Evolutionary conservation across 1,284 basidiomycete species (phyloP).

Genomic region (Mycena sp.): DNA sequence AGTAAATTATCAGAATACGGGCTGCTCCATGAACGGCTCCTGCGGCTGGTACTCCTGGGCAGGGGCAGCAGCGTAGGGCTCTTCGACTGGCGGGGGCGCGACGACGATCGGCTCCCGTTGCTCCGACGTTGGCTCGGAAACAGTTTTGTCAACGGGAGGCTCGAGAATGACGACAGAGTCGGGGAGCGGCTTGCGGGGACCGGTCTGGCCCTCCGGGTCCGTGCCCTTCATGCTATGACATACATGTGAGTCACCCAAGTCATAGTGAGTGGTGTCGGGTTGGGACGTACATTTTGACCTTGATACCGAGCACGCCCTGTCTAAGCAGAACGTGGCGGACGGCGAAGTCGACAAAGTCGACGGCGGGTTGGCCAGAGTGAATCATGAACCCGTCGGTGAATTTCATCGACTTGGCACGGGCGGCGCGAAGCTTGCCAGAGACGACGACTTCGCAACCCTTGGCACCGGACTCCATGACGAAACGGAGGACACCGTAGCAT

Average conservation of each 20-base stretch:
- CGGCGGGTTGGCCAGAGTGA: slow-evolving; percentile 98
- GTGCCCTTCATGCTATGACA: slow-evolving; percentile 90
- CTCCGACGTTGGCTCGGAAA: slow-evolving; percentile 83
- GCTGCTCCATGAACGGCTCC: slow-evolving; percentile 50
- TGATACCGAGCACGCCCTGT: slow-evolving; percentile 99
- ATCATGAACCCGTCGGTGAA: slow-evolving; percentile 99
- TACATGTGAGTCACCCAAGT: slow-evolving; percentile 20
- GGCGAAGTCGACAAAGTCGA: slow-evolving; percentile 98
- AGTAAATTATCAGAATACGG: slow-evolving; percentile 54
- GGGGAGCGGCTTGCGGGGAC: slow-evolving; percentile 94
- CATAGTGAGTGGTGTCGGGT: background rate
- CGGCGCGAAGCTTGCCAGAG: slow-evolving; percentile 99
- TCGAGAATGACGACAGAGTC: slow-evolving; percentile 95
- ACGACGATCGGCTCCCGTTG: slow-evolving; percentile 74
- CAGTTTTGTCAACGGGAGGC: slow-evolving; percentile 82
- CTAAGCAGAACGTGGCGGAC: slow-evolving; percentile 98
- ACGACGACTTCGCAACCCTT: slow-evolving; percentile 99
- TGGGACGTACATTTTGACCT: slow-evolving; percentile 94
- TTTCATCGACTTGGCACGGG: slow-evolving; percentile 99
- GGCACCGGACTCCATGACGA: slow-evolving; percentile 99
- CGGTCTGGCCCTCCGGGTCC: slow-evolving; percentile 90
- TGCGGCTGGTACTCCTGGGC: slow-evolving; percentile 50
- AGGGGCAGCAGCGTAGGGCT: slow-evolving; percentile 46
- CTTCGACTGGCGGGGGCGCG: slow-evolving; percentile 62
- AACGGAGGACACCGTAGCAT: slow-evolving; percentile 99